phyloP scores from a whole-genome alignment of 805 yeast species.

The Yamadazyma ubonensis region DNA sequence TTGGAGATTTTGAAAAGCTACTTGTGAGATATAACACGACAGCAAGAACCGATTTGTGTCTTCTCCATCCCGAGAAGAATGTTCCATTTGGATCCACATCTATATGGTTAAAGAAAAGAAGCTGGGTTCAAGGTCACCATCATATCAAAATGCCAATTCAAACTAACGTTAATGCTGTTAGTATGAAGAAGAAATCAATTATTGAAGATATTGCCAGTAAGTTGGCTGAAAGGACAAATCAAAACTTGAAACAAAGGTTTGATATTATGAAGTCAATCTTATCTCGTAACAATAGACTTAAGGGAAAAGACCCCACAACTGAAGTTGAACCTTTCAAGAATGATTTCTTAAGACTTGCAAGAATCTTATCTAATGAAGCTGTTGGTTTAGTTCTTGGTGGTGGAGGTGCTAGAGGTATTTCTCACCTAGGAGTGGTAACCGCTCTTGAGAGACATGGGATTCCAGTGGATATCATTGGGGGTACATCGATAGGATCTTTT shows the following conservation, averaged over 20 bases:
- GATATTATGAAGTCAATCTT: constrained; percentile 30
- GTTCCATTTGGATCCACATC: constrained; percentile 86
- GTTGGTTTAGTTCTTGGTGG: constrained; percentile 95
- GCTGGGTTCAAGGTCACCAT: constrained; percentile 93
- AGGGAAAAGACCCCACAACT: constrained; percentile 19
- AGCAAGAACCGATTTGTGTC: constrained; percentile 82
- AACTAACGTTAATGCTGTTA: neutral
- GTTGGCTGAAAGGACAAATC: constrained; percentile 32
- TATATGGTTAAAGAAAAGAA: constrained; percentile 77
- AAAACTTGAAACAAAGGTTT: constrained; percentile 30
- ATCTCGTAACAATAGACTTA: constrained; percentile 5
- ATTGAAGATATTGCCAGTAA: constrained; percentile 38
- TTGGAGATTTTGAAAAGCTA: constrained; percentile 84
- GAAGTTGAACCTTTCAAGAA: constrained; percentile 62
- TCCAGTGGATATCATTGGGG: constrained; percentile 92
- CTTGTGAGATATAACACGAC: constrained; percentile 74
- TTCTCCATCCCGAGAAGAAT: constrained; percentile 77
- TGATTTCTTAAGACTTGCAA: constrained; percentile 86
- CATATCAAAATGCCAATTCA: constrained; percentile 70
- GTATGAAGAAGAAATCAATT: constrained; percentile 16
- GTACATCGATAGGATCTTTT: constrained; percentile 94
- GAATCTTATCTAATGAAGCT: constrained; percentile 88
- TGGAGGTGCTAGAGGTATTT: constrained; percentile 94
- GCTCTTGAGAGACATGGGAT: constrained; percentile 91
- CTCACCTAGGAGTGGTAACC: constrained; percentile 88